Base-by-base conservation (phyloP, 106 monocot genomes). In the Acanthochlamys bracteata region DNA sequence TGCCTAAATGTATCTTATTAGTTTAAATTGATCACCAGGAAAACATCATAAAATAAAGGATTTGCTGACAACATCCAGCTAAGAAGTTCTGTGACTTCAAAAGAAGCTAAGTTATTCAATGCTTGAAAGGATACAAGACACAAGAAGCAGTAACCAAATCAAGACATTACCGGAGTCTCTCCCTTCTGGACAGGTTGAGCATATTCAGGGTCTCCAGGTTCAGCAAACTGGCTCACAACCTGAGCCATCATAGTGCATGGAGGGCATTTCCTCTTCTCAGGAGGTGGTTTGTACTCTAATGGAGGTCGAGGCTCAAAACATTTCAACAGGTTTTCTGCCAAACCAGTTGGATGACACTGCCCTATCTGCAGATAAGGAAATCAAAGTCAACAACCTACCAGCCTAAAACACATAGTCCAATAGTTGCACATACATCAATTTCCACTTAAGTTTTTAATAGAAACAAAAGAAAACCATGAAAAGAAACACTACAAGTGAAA, bases 341-440 rank as follows among this genome's bases (percentile, higher is more conserved):
- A 86, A 42, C 95, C 96, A 39, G 96, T 96, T 21, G 96, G 96
- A 78, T 96, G 96, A 55, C 87, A 78, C 75, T 90, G 90, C 33
- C 90, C 96, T 61, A 96, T 96, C 96, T 96, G 60, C 60, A 22
- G 0, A 7, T 9, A 13, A 45, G 13, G 13, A 9, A 45, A 9
- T 45, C n/a, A n/a, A n/a, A 46, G 13, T 17, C 55, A 55, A 59
- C 33, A 6, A 24, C 9, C 22, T 61, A 61, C 11, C 25, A 49
- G 33, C 6, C 33, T 3, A 3, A 33, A 33, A 33, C 6, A 33
- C 6, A 33, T 33, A 33, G 33, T 6, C 33, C 33, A 33, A 3
- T 3, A 33, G 6, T n/a, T 33, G 33, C 33, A 33, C 6, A 33
- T 33, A 33, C 33, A 33, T 33, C 33, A 33, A 33, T 6, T n/a